phyloP scores from a whole-genome alignment of 2,329 filamentous ascomycete genomes.

The Botryotinia convoluta region DNA sequence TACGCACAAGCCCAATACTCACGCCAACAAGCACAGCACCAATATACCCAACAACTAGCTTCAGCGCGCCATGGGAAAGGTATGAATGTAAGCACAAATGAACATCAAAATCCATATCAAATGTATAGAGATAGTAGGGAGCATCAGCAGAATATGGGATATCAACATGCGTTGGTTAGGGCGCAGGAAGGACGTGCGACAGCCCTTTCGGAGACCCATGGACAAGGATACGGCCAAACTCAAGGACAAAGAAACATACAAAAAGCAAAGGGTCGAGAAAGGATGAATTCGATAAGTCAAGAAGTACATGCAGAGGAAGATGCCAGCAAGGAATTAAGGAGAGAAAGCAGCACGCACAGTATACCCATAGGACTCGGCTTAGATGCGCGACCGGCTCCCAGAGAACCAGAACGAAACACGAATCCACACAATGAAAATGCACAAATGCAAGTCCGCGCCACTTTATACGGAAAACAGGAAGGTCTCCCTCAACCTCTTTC shows the following conservation, averaged over 20 bases:
- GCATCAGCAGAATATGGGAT: constrained; percentile 8
- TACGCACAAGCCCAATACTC: neutral
- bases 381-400: neutral
- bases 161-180: neutral
- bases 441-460: neutral
- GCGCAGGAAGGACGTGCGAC: neutral
- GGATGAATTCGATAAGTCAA: neutral
- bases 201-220: neutral
- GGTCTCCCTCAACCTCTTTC: too few species aligned
- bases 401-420: neutral
- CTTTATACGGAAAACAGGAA: neutral
- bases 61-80: neutral
- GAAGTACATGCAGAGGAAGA: neutral
- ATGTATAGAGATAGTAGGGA: neutral
- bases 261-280: neutral
- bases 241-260: neutral
- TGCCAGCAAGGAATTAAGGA: too few species aligned
- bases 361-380: neutral
- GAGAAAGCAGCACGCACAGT: neutral
- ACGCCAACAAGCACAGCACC: neutral
- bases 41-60: neutral
- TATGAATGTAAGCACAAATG: neutral
- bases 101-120: neutral
- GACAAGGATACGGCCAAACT: neutral
- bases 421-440: neutral